Evolutionary conservation across 805 yeast genomes (phyloP), one percentile per base, ranked within the genome.

Genomic region (Ogataea nakhonphanomensis): DNA sequence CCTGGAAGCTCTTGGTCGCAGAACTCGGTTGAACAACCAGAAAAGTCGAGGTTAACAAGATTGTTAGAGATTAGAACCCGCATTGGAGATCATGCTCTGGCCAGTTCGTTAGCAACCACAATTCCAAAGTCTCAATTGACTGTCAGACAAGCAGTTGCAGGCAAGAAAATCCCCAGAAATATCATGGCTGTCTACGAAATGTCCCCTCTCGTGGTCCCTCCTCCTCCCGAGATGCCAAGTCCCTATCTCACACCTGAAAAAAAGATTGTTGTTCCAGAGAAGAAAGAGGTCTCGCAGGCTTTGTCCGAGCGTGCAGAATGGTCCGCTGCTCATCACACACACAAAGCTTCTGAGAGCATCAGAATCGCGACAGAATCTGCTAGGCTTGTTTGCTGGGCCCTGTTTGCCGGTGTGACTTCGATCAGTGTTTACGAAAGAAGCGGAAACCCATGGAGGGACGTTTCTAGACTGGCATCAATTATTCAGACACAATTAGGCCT

Each of bases 231-330:
- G 10, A 42, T 69, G 10, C 77, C 77, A 2, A 58, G 57, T 26
- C 74, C 76, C 0, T 71, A 61, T 46, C 47, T 73, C 27, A 66
- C 66, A 33, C 65, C 66, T 2, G 70, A 70, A 23, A 69, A 66
- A 37, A 58, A 57, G 25, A 49, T 71, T 3, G 56, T 62, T 6
- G 56, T 63, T 7, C 78, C 78, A 0, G 57, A 54, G 1, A 58
- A 64, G 35, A 57, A 53, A 28, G 67, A 66, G 40, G 50, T 64
- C 1, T 61, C 61, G 11, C 39, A 48, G n/a, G 65, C 54, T 0
- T 39, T 66, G 8, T 53, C 60, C 0, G 38, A 53, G 7, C 49
- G 73, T 17, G 64, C 67, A 7, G 73, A 70, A 42, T 73, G 68
- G 57, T 48, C 58, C 2, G 61, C 67, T 4, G 63, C 61, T 22